Conservation (phyloP, 139 green algal species). For the Desmodesmus armatus region DNA sequence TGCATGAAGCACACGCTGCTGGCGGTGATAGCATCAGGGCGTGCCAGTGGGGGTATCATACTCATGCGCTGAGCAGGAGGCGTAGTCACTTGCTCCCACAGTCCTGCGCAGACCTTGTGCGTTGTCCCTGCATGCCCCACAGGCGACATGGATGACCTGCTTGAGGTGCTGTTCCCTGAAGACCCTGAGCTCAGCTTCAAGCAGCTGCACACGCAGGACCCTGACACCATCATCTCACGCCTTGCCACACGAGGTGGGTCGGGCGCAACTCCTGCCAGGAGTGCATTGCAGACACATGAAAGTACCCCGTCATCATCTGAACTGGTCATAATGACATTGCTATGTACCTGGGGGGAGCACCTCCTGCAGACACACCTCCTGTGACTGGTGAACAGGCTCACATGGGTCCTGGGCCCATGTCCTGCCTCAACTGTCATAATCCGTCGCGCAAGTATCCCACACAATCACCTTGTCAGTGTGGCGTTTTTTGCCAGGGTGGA, state of each 20-base stretch:
- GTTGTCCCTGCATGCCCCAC: neutral
- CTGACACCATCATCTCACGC: conserved; percentile 27
- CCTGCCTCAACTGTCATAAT: too few species aligned
- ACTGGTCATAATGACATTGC: neutral
- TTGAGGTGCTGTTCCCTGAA: conserved; percentile 52
- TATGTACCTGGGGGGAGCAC: neutral
- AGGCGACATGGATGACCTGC: conserved; percentile 65
- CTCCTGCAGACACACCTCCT: neutral
- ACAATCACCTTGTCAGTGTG: too few species aligned
- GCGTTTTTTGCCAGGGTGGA: too few species aligned
- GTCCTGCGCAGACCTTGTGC: neutral
- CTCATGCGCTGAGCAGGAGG: neutral
- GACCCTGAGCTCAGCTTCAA: neutral
- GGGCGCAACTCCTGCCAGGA: neutral
- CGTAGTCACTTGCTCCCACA: too few species aligned
- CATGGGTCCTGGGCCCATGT: too few species aligned
- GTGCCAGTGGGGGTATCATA: neutral
- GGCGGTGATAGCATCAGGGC: neutral
- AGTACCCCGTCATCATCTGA: neutral
- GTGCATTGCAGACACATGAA: neutral
- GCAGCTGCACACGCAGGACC: conserved; percentile 21
- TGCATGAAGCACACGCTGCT: too few species aligned
- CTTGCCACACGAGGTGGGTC: conserved; percentile 48
- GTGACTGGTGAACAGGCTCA: neutral
- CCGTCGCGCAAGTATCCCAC: too few species aligned